Conservation (phyloP, 495 filamentous ascomycete genomes). For the Neurospora sp. region DNA sequence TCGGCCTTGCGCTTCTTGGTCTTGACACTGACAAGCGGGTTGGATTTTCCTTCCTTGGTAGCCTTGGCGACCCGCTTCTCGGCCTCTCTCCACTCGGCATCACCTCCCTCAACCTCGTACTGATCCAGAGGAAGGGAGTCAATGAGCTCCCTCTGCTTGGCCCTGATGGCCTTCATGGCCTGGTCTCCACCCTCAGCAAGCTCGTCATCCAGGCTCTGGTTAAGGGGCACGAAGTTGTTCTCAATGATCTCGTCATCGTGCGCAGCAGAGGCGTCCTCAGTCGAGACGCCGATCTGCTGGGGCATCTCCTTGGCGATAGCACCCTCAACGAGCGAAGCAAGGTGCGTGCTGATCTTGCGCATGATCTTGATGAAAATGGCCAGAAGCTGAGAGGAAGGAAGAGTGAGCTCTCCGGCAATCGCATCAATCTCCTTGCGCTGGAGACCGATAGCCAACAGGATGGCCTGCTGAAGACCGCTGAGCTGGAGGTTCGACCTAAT, state of each 20-base stretch:
- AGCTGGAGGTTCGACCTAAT: conserved; percentile 56
- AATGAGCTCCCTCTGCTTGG: conserved; percentile 73
- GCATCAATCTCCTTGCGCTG: conserved; percentile 79
- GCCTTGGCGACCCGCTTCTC: conserved; percentile 62
- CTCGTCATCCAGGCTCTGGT: conserved; percentile 72
- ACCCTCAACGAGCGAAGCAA: conserved; percentile 63
- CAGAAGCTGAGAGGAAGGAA: conserved; percentile 70
- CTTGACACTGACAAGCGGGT: conserved; percentile 76
- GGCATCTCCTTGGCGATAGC: conserved; percentile 66
- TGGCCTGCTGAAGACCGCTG: conserved; percentile 68
- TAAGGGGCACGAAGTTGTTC: conserved; percentile 55
- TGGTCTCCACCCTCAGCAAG: conserved; percentile 74
- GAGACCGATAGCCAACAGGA: conserved; percentile 79
- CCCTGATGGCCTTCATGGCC: conserved; percentile 53
- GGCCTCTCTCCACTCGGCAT: conserved; percentile 67
- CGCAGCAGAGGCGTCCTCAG: conserved; percentile 40
- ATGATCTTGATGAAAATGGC: conserved; percentile 97
- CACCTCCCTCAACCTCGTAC: conserved; percentile 71
- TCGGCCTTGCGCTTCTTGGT: conserved; percentile 66
- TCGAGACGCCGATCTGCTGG: conserved; percentile 41
- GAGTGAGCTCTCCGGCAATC: conserved; percentile 66
- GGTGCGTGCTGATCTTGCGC: conserved; percentile 69
- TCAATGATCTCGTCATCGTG: conserved; percentile 54
- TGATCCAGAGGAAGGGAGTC: conserved; percentile 79
- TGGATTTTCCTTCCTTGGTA: conserved; percentile 45